Base-by-base conservation (phyloP, 1,284 basidiomycete genomes). In the Ganoderma resinaceum region DNA sequence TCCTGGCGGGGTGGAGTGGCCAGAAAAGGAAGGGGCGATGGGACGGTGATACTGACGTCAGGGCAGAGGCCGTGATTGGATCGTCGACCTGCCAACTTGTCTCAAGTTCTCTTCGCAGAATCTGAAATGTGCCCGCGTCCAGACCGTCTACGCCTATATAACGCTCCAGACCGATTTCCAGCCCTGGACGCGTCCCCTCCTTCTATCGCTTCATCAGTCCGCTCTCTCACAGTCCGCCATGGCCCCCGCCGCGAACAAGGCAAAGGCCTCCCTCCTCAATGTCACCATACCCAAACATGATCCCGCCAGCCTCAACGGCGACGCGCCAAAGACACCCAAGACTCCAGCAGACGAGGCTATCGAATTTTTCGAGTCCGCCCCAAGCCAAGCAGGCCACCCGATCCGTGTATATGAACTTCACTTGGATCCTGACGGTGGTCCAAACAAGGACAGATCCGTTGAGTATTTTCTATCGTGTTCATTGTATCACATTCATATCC, bases 311-410 rank as follows among this genome's bases (percentile, higher is more conserved):
- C 43, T 60, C 4, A 68, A 68, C 26, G 61, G 66, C 11, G 67
- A 43, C 57, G 76, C 77, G 75, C 72, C 76, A 23, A 80, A 80
- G 70, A 89, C 92, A 0, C 93, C 92, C 40, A 95, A 90, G 83
- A 97, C 95, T 2, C 95, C 95, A 33, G 95, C 95, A 60, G 95
- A 97, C 79, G 95, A 97, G 77, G 95, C 91, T 37, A 89, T 96
- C 76, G 91, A 92, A 57, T 97, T 95, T 83, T 97, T 97, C 77
- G 86, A 92, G 74, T 87, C 88, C 3, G 77, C 83, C 65, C 80
- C 76, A 18, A 89, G 87, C 52, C 90, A 93, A 71, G 80, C 83
- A 1, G 23, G 46, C 89, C 89, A 4, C 9, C 46, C 46, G 9
- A 88, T 97, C 61, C 86, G 86, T 68, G 95, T 98, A 29, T 97